phyloP scores from a whole-genome alignment of 306 rosid genomes.

The Malus asiatica region DNA sequence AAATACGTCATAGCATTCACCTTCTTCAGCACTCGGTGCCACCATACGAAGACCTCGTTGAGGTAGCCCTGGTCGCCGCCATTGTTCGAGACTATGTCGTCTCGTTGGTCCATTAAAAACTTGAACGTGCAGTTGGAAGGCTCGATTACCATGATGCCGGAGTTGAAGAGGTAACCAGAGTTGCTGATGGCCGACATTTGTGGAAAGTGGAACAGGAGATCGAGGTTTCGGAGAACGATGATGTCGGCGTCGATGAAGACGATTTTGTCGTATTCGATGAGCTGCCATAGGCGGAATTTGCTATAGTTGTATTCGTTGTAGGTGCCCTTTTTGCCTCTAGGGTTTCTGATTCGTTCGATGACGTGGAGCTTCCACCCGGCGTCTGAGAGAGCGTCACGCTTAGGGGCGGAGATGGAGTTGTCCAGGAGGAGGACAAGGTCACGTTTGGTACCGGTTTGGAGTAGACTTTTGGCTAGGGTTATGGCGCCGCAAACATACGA shows the following conservation, averaged over 20 bases:
- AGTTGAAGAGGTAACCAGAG: constrained; percentile 68
- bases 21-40: constrained; percentile 82
- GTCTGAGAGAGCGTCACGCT: constrained; percentile 39
- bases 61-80: constrained; percentile 92
- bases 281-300: constrained; percentile 89
- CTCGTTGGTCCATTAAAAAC: constrained; percentile 36
- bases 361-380: constrained; percentile 72
- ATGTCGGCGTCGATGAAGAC: constrained; percentile 86
- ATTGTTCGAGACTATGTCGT: constrained; percentile 65
- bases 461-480: constrained; percentile 66
- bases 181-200: constrained; percentile 79
- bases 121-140: constrained; percentile 80
- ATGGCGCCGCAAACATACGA: constrained; percentile 87
- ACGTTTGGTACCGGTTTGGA: constrained; percentile 61
- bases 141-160: constrained; percentile 86
- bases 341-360: constrained; percentile 73
- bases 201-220: constrained; percentile 76
- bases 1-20: constrained; percentile 80
- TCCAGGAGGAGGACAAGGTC: constrained; percentile 76
- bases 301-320: constrained; percentile 92
- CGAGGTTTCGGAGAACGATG: constrained; percentile 65
- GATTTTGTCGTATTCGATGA: constrained; percentile 60
- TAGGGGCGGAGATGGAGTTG: constrained; percentile 43
- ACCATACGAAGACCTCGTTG: constrained; percentile 89
- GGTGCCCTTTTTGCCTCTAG: constrained; percentile 41